Conservation (phyloP, 2,329 filamentous ascomycete genomes). For the Scortechinia acanthostroma region DNA sequence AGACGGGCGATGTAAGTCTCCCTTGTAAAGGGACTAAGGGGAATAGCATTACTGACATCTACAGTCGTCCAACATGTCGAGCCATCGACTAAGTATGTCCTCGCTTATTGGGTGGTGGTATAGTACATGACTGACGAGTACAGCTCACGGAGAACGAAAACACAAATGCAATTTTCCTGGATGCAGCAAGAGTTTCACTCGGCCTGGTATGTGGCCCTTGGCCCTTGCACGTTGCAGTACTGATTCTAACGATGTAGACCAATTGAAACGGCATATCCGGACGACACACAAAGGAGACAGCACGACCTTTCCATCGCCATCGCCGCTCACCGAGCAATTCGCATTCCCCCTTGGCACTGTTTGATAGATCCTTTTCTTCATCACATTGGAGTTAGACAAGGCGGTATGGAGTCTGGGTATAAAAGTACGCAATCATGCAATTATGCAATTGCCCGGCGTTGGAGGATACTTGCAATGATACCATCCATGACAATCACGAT, state of each 20-base stretch:
- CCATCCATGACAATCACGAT: too few relatives aligned
- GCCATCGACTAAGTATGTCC: conserved; percentile 27
- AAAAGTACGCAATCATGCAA: too few relatives aligned
- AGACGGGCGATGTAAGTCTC: conserved; percentile 27
- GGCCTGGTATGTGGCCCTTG: conserved; percentile 21
- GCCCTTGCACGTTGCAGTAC: neutral
- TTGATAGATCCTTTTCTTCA: too few relatives aligned
- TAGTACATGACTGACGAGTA: conserved; percentile 6
- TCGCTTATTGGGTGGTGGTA: neutral
- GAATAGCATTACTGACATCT: neutral
- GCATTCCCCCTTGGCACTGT: too few relatives aligned
- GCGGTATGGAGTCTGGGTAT: too few relatives aligned
- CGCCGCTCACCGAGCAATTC: conserved; percentile 9
- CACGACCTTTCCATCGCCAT: conserved; percentile 8
- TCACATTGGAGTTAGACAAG: too few relatives aligned
- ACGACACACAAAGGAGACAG: conserved; percentile 21
- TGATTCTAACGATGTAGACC: conserved; percentile 13
- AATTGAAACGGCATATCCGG: conserved; percentile 26
- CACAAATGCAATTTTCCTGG: conserved; percentile 27
- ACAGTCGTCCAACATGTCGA: conserved; percentile 33
- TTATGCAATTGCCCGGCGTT: too few relatives aligned
- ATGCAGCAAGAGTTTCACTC: conserved; percentile 30
- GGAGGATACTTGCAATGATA: too few relatives aligned
- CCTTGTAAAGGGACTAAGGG: too few relatives aligned
- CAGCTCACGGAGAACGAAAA: conserved; percentile 27